Conservation (phyloP, 2,329 filamentous ascomycete species). For the Epicoccum nigrum region DNA sequence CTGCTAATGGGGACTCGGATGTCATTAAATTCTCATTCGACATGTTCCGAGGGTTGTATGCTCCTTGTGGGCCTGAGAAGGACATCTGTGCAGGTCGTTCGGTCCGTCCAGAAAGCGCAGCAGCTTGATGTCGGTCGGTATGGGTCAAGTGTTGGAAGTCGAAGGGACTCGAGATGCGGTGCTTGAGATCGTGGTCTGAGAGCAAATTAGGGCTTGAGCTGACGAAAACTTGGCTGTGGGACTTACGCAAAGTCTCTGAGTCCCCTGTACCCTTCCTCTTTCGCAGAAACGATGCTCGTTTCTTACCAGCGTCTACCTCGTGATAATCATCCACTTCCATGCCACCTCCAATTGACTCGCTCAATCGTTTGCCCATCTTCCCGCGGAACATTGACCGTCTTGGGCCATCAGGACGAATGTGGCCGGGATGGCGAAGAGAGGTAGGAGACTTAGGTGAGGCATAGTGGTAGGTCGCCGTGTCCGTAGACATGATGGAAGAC, state of each 20-base stretch:
- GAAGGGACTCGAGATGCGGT: conserved; percentile 65
- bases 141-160: conserved; percentile 70
- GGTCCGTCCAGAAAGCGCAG: conserved; percentile 49
- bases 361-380: conserved; percentile 44
- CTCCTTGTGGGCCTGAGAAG: background rate
- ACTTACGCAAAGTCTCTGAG: conserved; percentile 37
- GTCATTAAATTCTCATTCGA: conserved; percentile 7
- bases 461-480: conserved; percentile 25
- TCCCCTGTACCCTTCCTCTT: conserved; percentile 36
- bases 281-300: conserved; percentile 42
- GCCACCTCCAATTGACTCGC: conserved; percentile 37
- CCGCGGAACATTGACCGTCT: conserved; percentile 44
- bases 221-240: background rate
- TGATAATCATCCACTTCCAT: conserved; percentile 29
- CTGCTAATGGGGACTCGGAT: conserved; percentile 25
- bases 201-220: background rate
- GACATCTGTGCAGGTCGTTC: conserved; percentile 7
- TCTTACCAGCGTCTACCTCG: conserved; percentile 34
- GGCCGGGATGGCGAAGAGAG: conserved; percentile 28
- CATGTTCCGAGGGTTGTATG: background rate
- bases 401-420: conserved; percentile 32
- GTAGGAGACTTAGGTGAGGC: conserved; percentile 32
- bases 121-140: conserved; percentile 61
- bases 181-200: conserved; percentile 35
- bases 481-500: conserved; percentile 35